Evolutionary conservation across 345 rosid species (phyloP).

Genomic region (Dimocarpus longan): DNA sequence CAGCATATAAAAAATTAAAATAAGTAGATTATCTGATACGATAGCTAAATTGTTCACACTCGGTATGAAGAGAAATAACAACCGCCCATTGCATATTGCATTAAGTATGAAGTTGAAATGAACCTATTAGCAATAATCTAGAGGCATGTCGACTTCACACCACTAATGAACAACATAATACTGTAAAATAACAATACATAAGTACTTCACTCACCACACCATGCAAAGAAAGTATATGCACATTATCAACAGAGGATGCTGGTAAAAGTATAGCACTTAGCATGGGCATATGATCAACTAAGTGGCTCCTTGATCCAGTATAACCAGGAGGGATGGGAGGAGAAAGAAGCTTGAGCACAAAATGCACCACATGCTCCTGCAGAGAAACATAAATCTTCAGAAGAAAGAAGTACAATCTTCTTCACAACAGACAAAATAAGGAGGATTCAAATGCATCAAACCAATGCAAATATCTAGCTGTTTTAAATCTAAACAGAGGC

Average conservation of each 20-base stretch:
- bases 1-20: conserved; percentile 1
- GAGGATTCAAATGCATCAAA: neutral
- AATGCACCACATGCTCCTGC: conserved; percentile 65
- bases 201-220: conserved; percentile 56
- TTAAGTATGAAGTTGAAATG: neutral
- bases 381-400: conserved; percentile 19
- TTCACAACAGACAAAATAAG: neutral
- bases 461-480: neutral
- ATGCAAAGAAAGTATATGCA: conserved; percentile 64
- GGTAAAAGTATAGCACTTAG: conserved; percentile 55
- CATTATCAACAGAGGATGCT: conserved; percentile 53
- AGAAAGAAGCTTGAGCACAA: conserved; percentile 67
- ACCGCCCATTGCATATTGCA: neutral
- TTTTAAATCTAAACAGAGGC: neutral
- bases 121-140: conserved; percentile 17
- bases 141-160: conserved; percentile 3
- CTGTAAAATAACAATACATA: neutral
- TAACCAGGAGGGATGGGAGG: conserved; percentile 50
- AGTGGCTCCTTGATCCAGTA: conserved; percentile 41
- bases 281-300: conserved; percentile 54
- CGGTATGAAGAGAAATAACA: neutral
- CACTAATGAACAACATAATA: neutral
- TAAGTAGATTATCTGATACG: neutral
- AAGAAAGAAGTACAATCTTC: neutral
- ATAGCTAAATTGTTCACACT: neutral